Conservation (phyloP, 768 basidiomycete species). For the Tricholoma matsutake region DNA sequence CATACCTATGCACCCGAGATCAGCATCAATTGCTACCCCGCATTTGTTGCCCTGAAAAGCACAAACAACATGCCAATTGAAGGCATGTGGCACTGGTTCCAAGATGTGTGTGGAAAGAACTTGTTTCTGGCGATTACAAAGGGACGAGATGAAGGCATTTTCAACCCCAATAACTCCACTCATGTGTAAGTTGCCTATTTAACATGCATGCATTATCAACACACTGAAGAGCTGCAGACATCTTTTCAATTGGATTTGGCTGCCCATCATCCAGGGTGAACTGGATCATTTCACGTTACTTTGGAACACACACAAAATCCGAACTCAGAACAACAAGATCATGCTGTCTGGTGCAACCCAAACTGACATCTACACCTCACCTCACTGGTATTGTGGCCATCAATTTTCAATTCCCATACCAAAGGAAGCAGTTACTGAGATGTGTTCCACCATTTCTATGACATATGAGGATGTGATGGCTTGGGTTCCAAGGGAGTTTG, state of each 20-base stretch:
- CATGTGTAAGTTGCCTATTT: neutral
- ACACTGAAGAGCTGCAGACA: neutral
- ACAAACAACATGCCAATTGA: too few relatives aligned
- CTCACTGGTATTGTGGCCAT: neutral
- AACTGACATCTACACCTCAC: neutral
- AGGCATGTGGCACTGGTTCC: too few relatives aligned
- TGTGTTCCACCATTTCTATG: neutral
- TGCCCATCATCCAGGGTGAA: neutral
- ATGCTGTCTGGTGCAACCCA: neutral
- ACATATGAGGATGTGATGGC: neutral
- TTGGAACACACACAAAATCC: neutral
- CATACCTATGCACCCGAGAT: too few relatives aligned
- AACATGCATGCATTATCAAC: neutral
- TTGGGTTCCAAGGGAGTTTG: neutral
- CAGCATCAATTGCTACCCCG: too few relatives aligned
- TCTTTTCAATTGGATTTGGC: neutral
- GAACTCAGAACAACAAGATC: neutral
- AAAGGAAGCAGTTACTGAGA: neutral
- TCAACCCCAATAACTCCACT: neutral
- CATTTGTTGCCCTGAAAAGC: too few relatives aligned
- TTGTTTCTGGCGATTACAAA: neutral
- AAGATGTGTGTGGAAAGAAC: too few relatives aligned
- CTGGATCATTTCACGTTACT: neutral
- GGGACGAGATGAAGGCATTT: neutral
- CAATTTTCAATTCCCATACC: neutral